A percentile compares a stretch with the other conserved stretches of the same genome.
These are phyloP conservation scores for Aspergillus aculeatinus DNA, from an alignment of 2,329 filamentous ascomycete genomes.

Conservation along the genomic window DNA sequence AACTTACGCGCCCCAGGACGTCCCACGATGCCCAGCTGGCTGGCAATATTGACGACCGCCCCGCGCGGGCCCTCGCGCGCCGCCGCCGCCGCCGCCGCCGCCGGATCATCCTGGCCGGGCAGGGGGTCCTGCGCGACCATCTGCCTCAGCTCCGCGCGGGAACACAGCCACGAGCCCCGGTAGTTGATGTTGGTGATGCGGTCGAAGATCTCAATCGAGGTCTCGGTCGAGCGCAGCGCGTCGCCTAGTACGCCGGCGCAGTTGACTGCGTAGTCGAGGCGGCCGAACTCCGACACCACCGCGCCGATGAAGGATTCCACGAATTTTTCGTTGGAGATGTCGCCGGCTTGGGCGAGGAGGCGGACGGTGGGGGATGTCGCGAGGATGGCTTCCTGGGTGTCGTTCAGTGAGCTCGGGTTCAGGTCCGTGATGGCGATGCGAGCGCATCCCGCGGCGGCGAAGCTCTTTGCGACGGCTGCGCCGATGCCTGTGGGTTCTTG, in stretches of 20 bases:
- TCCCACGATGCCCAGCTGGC: slow-evolving; percentile 53
- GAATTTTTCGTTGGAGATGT: slow-evolving; percentile 51
- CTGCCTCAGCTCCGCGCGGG: slow-evolving; percentile 44
- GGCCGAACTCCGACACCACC: slow-evolving; percentile 40
- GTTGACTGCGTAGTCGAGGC: slow-evolving; percentile 58
- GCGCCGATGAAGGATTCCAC: slow-evolving; percentile 35
- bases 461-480: slow-evolving; percentile 52
- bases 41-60: slow-evolving; percentile 54
- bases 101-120: slow-evolving; percentile 34
- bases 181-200: slow-evolving; percentile 58
- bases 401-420: slow-evolving; percentile 41
- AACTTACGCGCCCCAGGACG: slow-evolving; percentile 47
- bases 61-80: slow-evolving; percentile 43
- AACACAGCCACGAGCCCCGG: slow-evolving; percentile 51
- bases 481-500: slow-evolving; percentile 51
- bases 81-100: slow-evolving; percentile 9
- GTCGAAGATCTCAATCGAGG: slow-evolving; percentile 52
- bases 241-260: slow-evolving; percentile 52
- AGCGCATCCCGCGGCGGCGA: slow-evolving; percentile 52
- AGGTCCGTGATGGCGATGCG: slow-evolving; percentile 58
- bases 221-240: slow-evolving; percentile 41
- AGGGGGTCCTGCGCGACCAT: slow-evolving; percentile 51
- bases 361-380: slow-evolving; percentile 35
- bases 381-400: slow-evolving; percentile 28
- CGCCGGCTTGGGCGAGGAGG: slow-evolving; percentile 42